These are phyloP conservation scores for Daldinia bambusicola DNA, from an alignment of 495 filamentous ascomycete species.

Conservation along the genomic window DNA sequence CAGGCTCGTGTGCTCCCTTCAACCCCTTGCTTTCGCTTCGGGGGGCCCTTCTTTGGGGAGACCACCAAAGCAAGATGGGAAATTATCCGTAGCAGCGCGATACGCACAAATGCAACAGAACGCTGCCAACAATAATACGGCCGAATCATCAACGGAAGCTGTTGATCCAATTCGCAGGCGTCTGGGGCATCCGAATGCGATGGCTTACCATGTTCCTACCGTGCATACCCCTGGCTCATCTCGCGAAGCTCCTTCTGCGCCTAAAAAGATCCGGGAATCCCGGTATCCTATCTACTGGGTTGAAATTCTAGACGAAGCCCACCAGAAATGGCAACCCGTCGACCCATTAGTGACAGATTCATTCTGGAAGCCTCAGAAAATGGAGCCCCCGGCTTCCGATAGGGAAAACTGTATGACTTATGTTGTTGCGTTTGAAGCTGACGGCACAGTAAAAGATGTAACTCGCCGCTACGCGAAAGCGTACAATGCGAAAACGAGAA, in stretches of 20 bases:
- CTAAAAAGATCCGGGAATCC: slow-evolving; percentile 66
- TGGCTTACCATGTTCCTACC: slow-evolving; percentile 52
- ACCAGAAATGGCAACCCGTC: slow-evolving; percentile 90
- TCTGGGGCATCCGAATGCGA: slow-evolving; percentile 57
- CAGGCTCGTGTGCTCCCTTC: slow-evolving; percentile 92
- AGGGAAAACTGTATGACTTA: slow-evolving; percentile 79
- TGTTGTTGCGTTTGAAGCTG: slow-evolving; percentile 82
- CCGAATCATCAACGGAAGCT: slow-evolving; percentile 19
- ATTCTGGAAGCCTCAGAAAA: slow-evolving; percentile 71
- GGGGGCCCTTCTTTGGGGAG: slow-evolving; percentile 61
- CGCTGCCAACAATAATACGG: slow-evolving; percentile 28
- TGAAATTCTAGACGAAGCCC: slow-evolving; percentile 83
- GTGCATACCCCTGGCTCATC: slow-evolving; percentile 40
- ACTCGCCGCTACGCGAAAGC: slow-evolving; percentile 81
- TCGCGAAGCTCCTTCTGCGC: slow-evolving; percentile 41
- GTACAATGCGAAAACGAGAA: slow-evolving; percentile 89
- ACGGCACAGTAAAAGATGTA: slow-evolving; percentile 79
- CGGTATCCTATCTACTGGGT: slow-evolving; percentile 90
- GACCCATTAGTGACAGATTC: slow-evolving; percentile 85
- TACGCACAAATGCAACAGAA: slow-evolving; percentile 47
- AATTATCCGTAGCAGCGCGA: slow-evolving; percentile 45
- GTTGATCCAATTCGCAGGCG: slow-evolving; percentile 48
- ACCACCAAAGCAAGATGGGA: slow-evolving; percentile 49
- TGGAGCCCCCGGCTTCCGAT: slow-evolving; percentile 85
- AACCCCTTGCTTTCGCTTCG: slow-evolving; percentile 78